Conservation (phyloP, 139 green algal genomes). For the Monoraphidium neglectum region DNA sequence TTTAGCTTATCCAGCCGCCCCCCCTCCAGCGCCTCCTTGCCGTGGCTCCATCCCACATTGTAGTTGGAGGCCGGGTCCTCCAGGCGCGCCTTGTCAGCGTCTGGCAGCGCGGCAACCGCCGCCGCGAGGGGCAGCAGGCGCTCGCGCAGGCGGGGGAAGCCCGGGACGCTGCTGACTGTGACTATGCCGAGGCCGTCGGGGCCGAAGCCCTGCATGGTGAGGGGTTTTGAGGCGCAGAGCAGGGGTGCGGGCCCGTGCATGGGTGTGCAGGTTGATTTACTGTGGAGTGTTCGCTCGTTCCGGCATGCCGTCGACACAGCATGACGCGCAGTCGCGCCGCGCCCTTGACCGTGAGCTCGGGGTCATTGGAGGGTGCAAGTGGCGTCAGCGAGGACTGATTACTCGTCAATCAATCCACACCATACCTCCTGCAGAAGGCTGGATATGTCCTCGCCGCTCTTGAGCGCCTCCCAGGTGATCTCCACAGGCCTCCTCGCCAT, state of each 20-base stretch:
- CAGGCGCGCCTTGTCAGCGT: constrained; percentile 16
- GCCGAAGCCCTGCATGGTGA: constrained; percentile 52
- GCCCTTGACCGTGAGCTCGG: no score
- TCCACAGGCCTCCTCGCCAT: not conserved
- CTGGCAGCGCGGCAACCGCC: constrained; percentile 56
- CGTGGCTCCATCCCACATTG: constrained; percentile 76
- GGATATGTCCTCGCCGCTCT: not conserved
- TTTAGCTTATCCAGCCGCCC: constrained; percentile 63
- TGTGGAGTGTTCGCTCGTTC: not conserved
- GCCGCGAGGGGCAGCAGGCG: constrained; percentile 57
- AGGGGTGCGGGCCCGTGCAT: not conserved
- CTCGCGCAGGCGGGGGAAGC: constrained; percentile 31
- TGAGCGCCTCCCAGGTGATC: constrained; percentile 19
- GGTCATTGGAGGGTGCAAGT: not conserved
- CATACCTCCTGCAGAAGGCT: constrained; percentile 7
- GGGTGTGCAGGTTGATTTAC: not conserved
- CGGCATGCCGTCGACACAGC: not conserved
- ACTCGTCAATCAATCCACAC: no score
- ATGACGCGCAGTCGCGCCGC: not conserved
- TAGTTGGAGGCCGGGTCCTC: constrained; percentile 59
- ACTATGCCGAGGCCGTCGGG: constrained; percentile 61
- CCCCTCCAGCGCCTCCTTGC: constrained; percentile 58
- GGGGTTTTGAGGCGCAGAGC: not conserved
- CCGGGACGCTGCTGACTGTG: constrained; percentile 50
- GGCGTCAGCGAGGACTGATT: not conserved